A percentile compares a stretch with the other conserved stretches of the same genome.
Conservation (phyloP, 2,329 filamentous ascomycete genomes). For the Daldinia eschscholtzii region DNA sequence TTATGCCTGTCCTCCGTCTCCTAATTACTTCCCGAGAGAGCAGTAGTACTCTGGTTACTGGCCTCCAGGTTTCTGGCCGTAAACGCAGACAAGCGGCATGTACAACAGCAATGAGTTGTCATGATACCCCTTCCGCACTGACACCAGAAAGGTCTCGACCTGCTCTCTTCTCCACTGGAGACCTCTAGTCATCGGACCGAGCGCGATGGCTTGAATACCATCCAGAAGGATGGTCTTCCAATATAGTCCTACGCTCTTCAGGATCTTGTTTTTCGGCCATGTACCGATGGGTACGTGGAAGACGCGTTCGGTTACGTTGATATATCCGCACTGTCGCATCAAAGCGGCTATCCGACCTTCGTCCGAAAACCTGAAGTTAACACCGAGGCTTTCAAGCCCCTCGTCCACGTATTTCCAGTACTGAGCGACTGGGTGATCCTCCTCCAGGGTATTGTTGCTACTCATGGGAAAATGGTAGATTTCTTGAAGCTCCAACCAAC, state of each 20-base stretch:
- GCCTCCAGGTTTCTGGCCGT: conserved; percentile 63
- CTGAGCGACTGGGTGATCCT: conserved; percentile 58
- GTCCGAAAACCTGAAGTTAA: conserved; percentile 61
- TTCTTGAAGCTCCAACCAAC: conserved; percentile 69
- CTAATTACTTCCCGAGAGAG: conserved; percentile 10
- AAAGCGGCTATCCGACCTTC: conserved; percentile 57
- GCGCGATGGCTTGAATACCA: conserved; percentile 64
- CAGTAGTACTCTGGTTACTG: conserved; percentile 9
- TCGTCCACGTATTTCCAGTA: conserved; percentile 63
- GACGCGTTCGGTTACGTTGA: conserved; percentile 63
- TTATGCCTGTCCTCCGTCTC: conserved; percentile 6
- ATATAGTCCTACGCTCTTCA: conserved; percentile 66
- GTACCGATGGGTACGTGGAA: conserved; percentile 67
- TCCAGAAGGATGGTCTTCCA: conserved; percentile 65
- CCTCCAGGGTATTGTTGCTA: conserved; percentile 56
- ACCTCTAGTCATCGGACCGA: conserved; percentile 65
- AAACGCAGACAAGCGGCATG: conserved; percentile 69
- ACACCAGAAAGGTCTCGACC: conserved; percentile 62
- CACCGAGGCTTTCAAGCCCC: conserved; percentile 59
- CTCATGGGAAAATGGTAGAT: conserved; percentile 64
- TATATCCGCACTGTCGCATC: conserved; percentile 65
- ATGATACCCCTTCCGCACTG: conserved; percentile 63
- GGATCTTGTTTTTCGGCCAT: conserved; percentile 65
- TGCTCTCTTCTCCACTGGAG: conserved; percentile 63
- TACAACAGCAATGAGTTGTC: conserved; percentile 62